Base-by-base conservation (phyloP, 345 rosid genomes). In the Populus euphratica region DNA sequence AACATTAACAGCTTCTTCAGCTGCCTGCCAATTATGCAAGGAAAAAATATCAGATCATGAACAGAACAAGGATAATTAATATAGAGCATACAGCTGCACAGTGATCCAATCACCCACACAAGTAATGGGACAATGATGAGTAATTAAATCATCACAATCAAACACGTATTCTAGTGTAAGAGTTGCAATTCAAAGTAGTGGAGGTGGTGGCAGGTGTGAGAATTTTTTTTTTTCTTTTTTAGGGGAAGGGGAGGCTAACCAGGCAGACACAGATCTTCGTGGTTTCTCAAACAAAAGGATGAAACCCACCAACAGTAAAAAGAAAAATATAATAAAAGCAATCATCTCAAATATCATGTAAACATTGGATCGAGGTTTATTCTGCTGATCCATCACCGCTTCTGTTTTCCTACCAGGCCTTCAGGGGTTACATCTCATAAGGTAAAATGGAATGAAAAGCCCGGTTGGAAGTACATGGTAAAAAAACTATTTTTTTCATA, bases 1-100 rank as follows among this genome's bases (percentile, higher is more conserved):
- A 76, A 96, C 99, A 86, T 96, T 96, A 29, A 94, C 94, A 74
- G 97, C 96, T 77, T 96, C 99, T 89, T 96, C 99, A 73, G 99
- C 97, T 7, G 92, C 97, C 99, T 96, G 91, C 73, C 79, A 83
- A 77, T 70, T 35, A 76, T 66, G 80, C 75, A 41, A 41, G 14
- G 79, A 73, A 69, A 70, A 76, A n/a, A 69, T 31, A 71, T 78
- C 36, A 77, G 33, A 47, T 4, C 41, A 68, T 27, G 11, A 12
- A 25, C 20, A 65, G 63, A 72, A 73, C 70, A 25, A 72, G 54
- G 62, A 61, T 49, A 43, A 38, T 59, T 62, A 47, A 68, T 9
- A 41, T 41, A 73, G 9, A 80, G 36, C 13, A 31, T 35, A 70
- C 13, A 6, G 25, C 69, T 20, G 5, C 11, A 43, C 9, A 36